A percentile compares a stretch with the other conserved stretches of the same genome.
These are phyloP conservation scores for Daldinia loculata DNA, from an alignment of 495 filamentous ascomycete species.

Conservation along the genomic window DNA sequence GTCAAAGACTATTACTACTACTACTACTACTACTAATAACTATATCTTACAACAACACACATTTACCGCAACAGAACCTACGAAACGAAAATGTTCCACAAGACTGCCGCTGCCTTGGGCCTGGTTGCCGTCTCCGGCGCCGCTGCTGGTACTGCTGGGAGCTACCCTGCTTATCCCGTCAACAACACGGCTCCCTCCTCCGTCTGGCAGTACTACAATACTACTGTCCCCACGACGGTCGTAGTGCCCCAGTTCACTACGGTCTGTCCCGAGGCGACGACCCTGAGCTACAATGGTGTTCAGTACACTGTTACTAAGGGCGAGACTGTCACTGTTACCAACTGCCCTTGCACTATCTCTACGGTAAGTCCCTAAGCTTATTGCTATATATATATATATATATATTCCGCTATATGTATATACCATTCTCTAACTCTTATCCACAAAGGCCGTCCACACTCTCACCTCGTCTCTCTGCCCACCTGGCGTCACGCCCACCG, in stretches of 20 bases:
- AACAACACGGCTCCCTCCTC: constrained; percentile 20
- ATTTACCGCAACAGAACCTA: constrained; percentile 6
- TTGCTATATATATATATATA: too few relatives aligned
- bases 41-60: neutral
- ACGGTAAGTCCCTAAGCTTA: too few relatives aligned
- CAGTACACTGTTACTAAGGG: constrained; percentile 44
- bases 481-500: constrained; percentile 32
- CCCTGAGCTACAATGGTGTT: constrained; percentile 38
- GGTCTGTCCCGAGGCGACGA: constrained; percentile 39
- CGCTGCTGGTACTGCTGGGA: constrained; percentile 10
- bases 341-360: constrained; percentile 47
- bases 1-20: constrained; percentile 5
- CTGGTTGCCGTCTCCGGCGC: constrained; percentile 44
- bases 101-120: constrained; percentile 27
- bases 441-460: constrained; percentile 9
- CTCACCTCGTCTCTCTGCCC: constrained; percentile 33
- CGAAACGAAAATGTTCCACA: constrained; percentile 33
- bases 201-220: constrained; percentile 41
- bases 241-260: constrained; percentile 44
- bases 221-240: constrained; percentile 37
- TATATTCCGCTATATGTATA: neutral
- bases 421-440: neutral
- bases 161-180: neutral
- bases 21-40: neutral
- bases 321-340: constrained; percentile 38